phyloP scores from a whole-genome alignment of 129 eudicot species.

The Flaveria bidentis region DNA sequence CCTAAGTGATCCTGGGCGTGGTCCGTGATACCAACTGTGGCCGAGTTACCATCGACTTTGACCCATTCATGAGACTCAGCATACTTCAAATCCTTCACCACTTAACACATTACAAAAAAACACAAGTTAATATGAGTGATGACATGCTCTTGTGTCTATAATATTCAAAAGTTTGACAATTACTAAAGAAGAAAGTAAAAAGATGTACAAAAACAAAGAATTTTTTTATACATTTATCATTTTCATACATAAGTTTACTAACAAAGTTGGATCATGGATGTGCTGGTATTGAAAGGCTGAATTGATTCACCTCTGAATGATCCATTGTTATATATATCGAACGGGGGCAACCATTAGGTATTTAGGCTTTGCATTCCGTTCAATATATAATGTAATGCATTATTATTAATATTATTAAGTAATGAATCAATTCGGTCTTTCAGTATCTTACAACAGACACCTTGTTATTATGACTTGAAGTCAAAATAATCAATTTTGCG shows the following conservation, averaged over 20 bases:
- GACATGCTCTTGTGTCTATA: neutral
- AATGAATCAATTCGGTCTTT: no score
- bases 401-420: no score
- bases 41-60: conserved; percentile 67
- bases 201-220: neutral
- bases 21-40: conserved; percentile 83
- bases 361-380: no score
- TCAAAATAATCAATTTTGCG: neutral
- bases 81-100: conserved; percentile 70
- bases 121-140: neutral
- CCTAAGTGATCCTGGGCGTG: conserved; percentile 96
- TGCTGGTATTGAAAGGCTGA: no score
- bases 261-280: no score
- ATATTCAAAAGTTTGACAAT: neutral
- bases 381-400: no score
- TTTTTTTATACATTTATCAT: neutral
- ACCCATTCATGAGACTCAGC: conserved; percentile 95
- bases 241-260: neutral
- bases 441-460: no score
- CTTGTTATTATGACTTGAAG: neutral
- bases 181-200: neutral
- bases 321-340: no score
- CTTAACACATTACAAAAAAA: conserved; percentile 31
- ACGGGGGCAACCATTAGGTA: no score
- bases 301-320: no score